phyloP scores from a whole-genome alignment of 208 protist species.

The Wallacemonas collosoma region DNA sequence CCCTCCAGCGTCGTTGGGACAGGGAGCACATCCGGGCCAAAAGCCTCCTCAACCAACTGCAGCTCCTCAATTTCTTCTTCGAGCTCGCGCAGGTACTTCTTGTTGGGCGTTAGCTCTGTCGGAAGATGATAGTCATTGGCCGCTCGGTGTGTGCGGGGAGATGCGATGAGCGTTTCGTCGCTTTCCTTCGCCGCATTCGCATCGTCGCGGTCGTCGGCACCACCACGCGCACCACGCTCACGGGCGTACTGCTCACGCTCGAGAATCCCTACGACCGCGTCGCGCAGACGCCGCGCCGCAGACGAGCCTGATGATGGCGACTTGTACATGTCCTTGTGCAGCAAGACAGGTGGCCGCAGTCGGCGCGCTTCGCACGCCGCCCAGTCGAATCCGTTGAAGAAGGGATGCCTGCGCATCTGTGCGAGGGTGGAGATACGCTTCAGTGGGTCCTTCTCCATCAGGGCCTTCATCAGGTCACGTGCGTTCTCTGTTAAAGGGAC shows the following conservation, averaged over 20 bases:
- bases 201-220: neutral
- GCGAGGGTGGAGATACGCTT: conserved; percentile 48
- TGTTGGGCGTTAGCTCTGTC: conserved; percentile 12
- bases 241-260: neutral
- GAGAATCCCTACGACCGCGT: conserved; percentile 22
- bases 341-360: conserved; percentile 53
- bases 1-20: conserved; percentile 29
- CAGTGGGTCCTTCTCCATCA: conserved; percentile 65
- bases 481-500: conserved; percentile 33
- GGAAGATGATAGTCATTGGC: neutral
- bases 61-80: conserved; percentile 45
- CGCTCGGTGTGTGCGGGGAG: neutral
- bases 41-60: conserved; percentile 33
- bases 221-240: neutral
- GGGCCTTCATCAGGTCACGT: conserved; percentile 37
- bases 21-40: conserved; percentile 35
- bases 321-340: conserved; percentile 61
- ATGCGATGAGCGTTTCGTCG: neutral
- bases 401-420: conserved; percentile 50
- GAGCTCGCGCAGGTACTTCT: conserved; percentile 28
- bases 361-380: conserved; percentile 47
- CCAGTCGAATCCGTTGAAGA: conserved; percentile 83
- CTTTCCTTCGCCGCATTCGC: neutral
- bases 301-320: conserved; percentile 23
- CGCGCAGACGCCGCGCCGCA: conserved; percentile 29